Base-by-base conservation (phyloP, 495 filamentous ascomycete genomes). In the Penicillium soppii region DNA sequence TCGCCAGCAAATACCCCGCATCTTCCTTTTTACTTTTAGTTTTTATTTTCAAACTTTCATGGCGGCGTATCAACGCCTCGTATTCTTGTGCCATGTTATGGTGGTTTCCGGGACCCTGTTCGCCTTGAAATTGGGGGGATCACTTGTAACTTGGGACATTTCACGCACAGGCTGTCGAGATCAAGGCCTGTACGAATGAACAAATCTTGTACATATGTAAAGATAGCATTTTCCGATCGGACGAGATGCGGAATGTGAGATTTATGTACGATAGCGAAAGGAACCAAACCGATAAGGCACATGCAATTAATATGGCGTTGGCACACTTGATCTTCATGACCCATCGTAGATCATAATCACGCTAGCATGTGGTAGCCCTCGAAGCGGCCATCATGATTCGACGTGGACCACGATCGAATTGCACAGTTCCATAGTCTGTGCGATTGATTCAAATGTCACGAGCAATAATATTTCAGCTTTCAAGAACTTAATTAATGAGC, bases 1-100 rank as follows among this genome's bases (percentile, higher is more conserved):
- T 47, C 48, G 37, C 56, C 52, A 56, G 51, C 60, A 63, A 57
- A 63, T 63, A 63, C 60, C 57, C 56, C 53, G 47, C 47, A 48
- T 46, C 13, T 44, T 44, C 3, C 48, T 62, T 61, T 48, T 45
- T 56, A 55, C 30, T 40, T 59, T 43, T 58, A 41, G 47, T 52
- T 53, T 44, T 29, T 25, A 29, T 47, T 50, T 21, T 23, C 29
- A 23, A 6, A 22, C 21, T 40, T 19, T 21, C 20, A 40, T 22
- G 17, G 35, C 35, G 35, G 35, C 35, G 35, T 30, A 30, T 19
- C 25, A 12, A 4, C 16, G 9, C 25, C 15, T 20, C 37, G n/a
- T 23, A 33, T 5, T n/a, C 5, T 40, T 40, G n/a, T 22, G n/a
- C 19, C 20, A 7, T 38, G 15, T 20, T 29, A n/a, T 39, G n/a